These are phyloP conservation scores for Phoma sp. DNA, from an alignment of 2,329 filamentous ascomycete species.

Conservation along the genomic window DNA sequence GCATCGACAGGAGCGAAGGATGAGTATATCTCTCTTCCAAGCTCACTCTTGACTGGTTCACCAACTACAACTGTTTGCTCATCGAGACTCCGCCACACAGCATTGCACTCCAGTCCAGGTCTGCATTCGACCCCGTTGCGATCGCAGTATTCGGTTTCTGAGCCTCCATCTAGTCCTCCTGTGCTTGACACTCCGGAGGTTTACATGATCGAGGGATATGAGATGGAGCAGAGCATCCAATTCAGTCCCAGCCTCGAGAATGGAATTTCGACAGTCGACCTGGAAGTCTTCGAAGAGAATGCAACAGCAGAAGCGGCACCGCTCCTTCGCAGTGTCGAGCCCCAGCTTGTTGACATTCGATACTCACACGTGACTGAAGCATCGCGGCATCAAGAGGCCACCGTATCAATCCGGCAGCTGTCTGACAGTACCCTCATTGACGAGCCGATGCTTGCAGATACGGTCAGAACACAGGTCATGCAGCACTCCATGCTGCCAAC, in stretches of 20 bases:
- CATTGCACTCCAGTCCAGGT: neutral
- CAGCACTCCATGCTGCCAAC: neutral
- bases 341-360: conserved; percentile 1
- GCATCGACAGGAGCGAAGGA: neutral
- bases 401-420: neutral
- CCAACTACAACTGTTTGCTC: neutral
- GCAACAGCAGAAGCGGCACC: neutral
- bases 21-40: neutral
- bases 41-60: neutral
- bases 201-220: neutral
- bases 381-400: neutral
- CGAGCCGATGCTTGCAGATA: neutral
- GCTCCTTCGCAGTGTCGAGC: conserved; percentile 1
- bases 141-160: neutral
- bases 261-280: neutral
- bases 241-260: conserved; percentile 5
- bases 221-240: neutral
- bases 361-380: neutral
- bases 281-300: conserved; percentile 5
- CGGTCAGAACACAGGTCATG: neutral
- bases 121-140: neutral
- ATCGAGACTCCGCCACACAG: conserved; percentile 8
- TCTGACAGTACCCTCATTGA: neutral
- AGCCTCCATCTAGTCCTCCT: neutral
- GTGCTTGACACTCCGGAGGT: neutral